Base-by-base conservation (phyloP, 2,329 filamentous ascomycete species). In the Lachnellula hyalina region DNA sequence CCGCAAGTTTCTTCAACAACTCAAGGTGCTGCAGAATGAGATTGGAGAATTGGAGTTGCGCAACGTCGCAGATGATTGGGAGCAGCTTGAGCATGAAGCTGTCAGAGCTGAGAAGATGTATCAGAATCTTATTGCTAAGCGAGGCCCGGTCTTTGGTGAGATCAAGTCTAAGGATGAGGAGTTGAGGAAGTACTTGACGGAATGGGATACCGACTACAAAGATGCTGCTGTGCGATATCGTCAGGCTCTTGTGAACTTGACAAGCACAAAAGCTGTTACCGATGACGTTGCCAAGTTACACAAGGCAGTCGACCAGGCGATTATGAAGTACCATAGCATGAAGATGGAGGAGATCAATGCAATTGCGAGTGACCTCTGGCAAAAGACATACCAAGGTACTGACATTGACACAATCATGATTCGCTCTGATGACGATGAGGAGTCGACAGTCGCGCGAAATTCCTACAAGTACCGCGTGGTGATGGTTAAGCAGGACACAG, bases 321-420 rank as follows among this genome's bases (percentile, higher is more conserved):
- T 99, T 67, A 96, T 99, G 90, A 90, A 89, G 67, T 99, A 93
- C 68, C 94, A 99, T 74, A 82, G 86, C 32, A 76, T 96, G 68
- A 99, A 99, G 77, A 99, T 99, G 94, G 89, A 94, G 64, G 92
- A 99, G 71, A 93, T 99, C 71, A 99, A 99, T 72, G 82, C 85
- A 54, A 96, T 96, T 70, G 87, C 95, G 49, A 90, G 89, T 61
- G 94, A 99, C 71, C 81, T 99, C n/a, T 99, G 94, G 94, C 89
- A 90, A 72, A 88, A 86, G 67, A 96, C 94, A 1, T 99, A 99
- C 73, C 90, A 95, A 69, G 94, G 94, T 61, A 97, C 93, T 0
- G 94, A 99, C 68, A 92, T 99, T 53, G 94, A 99, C 75, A 94
- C 89, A 1, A 96, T 99, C 68, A 81, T 95, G 67, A 97, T 99